Evolutionary conservation across 179 eudicot species (phyloP).

Genomic region (Silene vulgaris): DNA sequence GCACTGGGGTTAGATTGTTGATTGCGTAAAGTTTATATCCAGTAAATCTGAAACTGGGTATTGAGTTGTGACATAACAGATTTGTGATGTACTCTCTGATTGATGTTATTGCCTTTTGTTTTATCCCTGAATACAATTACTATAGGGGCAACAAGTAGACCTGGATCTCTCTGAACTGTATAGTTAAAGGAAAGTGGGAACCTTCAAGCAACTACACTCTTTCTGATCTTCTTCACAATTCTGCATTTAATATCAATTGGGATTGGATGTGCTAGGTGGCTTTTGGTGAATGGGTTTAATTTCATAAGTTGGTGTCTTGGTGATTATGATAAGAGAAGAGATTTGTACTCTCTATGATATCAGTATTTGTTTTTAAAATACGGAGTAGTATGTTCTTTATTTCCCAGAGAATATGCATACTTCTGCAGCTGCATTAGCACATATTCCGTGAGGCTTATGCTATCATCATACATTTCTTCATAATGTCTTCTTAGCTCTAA

Average conservation of each 20-base stretch:
- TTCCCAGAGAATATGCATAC: background rate
- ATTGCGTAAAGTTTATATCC: background rate
- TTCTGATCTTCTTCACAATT: conserved; percentile 1
- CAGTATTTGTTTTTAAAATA: background rate
- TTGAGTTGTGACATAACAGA: background rate
- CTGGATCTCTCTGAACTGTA: background rate
- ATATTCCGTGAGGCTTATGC: background rate
- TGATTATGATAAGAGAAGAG: background rate
- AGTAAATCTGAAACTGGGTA: conserved; percentile 4
- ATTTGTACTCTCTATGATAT: background rate
- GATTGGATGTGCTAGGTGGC: background rate
- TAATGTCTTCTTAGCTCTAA: conserved; percentile 4
- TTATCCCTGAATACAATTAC: conserved; percentile 1
- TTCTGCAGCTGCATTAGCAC: conserved; percentile 11
- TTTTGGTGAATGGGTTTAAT: background rate
- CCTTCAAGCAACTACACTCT: background rate
- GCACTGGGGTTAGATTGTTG: background rate
- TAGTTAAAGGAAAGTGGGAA: conserved; percentile 9
- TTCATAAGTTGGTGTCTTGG: background rate
- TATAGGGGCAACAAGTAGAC: background rate
- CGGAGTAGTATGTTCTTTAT: background rate
- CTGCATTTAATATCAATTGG: background rate
- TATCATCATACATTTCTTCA: background rate
- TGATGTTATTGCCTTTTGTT: background rate
- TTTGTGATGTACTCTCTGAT: background rate